A percentile compares a stretch with the other conserved stretches of the same genome.
Evolutionary conservation across 768 basidiomycete species (phyloP).

Genomic region (Pholiota conissans): DNA sequence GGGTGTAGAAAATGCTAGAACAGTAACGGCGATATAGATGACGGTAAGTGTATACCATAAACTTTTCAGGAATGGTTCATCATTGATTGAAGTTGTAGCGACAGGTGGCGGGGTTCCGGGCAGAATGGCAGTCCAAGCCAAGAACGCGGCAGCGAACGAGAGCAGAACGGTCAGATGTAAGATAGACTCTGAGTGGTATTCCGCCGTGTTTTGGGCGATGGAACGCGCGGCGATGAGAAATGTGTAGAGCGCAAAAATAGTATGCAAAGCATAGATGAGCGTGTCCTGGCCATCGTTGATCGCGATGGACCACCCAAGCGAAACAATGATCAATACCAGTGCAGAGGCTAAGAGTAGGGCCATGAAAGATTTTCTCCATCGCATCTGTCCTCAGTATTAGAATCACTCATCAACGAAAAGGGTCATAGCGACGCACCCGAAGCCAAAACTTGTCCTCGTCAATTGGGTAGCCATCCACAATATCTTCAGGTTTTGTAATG

Average conservation of each 20-base stretch:
- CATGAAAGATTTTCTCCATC: conserved; percentile 55
- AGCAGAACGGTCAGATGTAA: conserved; percentile 63
- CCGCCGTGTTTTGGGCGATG: conserved; percentile 42
- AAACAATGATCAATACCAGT: conserved; percentile 49
- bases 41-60: conserved; percentile 56
- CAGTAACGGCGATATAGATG: conserved; percentile 46
- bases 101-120: conserved; percentile 45
- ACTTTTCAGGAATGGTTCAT: conserved; percentile 21
- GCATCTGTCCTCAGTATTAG: conserved; percentile 52
- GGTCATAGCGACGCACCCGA: conserved; percentile 43
- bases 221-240: conserved; percentile 52
- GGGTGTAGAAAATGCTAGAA: conserved; percentile 53
- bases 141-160: conserved; percentile 36
- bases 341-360: conserved; percentile 44
- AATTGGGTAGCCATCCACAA: conserved; percentile 31
- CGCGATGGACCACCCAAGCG: conserved; percentile 54
- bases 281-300: conserved; percentile 30
- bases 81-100: conserved; percentile 19
- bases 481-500: conserved; percentile 71
- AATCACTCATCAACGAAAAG: no score
- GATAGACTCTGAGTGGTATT: conserved; percentile 48
- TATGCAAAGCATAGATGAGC: conserved; percentile 42
- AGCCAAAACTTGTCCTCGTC: conserved; percentile 31
- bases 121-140: conserved; percentile 47
- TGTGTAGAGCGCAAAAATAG: conserved; percentile 59